These are phyloP conservation scores for Halteria grandinella DNA, from an alignment of 73 alveolate genomes.

Conservation along the genomic window DNA sequence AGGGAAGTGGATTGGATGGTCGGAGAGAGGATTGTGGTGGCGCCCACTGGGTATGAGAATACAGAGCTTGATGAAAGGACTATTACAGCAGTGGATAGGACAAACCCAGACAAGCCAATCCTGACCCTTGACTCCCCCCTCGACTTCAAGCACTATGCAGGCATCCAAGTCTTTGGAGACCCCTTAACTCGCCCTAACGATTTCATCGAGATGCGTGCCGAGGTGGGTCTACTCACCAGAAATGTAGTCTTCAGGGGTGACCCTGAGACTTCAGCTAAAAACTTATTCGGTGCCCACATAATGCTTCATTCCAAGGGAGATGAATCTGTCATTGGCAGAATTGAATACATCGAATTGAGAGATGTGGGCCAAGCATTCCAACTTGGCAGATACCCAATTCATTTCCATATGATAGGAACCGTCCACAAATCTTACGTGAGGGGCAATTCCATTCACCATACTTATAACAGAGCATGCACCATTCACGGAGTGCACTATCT, in stretches of 20 bases:
- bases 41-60: conserved; percentile 60
- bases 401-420: conserved; percentile 83
- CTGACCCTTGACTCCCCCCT: conserved; percentile 16
- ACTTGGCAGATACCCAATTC: conserved; percentile 89
- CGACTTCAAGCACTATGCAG: conserved; percentile 51
- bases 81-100: conserved; percentile 33
- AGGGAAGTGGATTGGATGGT: conserved; percentile 68
- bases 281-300: conserved; percentile 77
- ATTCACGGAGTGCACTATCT: conserved; percentile 81
- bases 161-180: conserved; percentile 4
- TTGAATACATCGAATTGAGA: conserved; percentile 74
- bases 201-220: conserved; percentile 75
- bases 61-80: conserved; percentile 57
- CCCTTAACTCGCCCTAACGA: conserved; percentile 9
- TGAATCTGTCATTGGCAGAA: conserved; percentile 74
- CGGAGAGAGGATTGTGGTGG: conserved; percentile 71
- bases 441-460: conserved; percentile 82
- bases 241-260: conserved; percentile 77
- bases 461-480: conserved; percentile 83
- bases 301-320: conserved; percentile 77
- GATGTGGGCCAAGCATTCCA: conserved; percentile 86
- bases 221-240: conserved; percentile 85
- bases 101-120: conserved; percentile 34
- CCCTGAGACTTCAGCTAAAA: conserved; percentile 51
- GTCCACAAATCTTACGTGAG: conserved; percentile 76